Conservation (phyloP, 805 yeast species). For the Clavispora santaluciae region DNA sequence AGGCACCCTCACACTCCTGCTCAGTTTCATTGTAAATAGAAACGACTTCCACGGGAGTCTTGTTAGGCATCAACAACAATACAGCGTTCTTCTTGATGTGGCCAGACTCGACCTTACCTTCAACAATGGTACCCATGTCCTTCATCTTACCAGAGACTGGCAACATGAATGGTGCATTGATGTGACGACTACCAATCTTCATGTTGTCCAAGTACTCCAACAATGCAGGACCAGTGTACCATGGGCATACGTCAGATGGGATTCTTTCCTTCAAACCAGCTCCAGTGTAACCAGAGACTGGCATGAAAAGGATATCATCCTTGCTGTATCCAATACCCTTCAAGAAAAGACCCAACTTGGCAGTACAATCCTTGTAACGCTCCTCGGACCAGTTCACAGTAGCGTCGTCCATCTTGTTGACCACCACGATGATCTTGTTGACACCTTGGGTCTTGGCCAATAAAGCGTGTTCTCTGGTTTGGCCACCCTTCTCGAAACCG, state of each 20-base stretch:
- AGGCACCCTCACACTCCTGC: conserved; percentile 83
- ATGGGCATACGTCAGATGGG: conserved; percentile 65
- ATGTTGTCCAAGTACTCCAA: conserved; percentile 84
- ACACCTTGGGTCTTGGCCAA: conserved; percentile 99
- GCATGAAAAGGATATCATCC: conserved; percentile 88
- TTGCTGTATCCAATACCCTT: conserved; percentile 86
- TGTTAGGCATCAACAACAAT: conserved; percentile 90
- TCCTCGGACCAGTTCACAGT: conserved; percentile 95
- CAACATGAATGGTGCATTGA: conserved; percentile 95
- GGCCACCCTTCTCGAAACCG: conserved; percentile 98
- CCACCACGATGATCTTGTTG: conserved; percentile 85
- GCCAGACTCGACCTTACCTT: conserved; percentile 97
- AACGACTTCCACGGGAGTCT: conserved; percentile 73
- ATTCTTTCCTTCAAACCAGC: conserved; percentile 92
- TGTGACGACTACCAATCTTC: conserved; percentile 76
- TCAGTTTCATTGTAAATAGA: conserved; percentile 93
- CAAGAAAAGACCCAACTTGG: conserved; percentile 71
- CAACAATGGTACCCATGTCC: conserved; percentile 95
- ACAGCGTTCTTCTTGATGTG: conserved; percentile 74
- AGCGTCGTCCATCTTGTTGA: conserved; percentile 98
- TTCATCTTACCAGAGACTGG: conserved; percentile 94
- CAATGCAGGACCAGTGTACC: conserved; percentile 92
- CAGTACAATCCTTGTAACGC: conserved; percentile 92
- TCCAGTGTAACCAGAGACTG: conserved; percentile 97
- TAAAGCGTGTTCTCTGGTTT: conserved; percentile 96